A percentile compares a stretch with the other conserved stretches of the same genome.
These are phyloP conservation scores for Bacterosira constricta DNA, from an alignment of 108 stramenopile species.

Conservation along the genomic window DNA sequence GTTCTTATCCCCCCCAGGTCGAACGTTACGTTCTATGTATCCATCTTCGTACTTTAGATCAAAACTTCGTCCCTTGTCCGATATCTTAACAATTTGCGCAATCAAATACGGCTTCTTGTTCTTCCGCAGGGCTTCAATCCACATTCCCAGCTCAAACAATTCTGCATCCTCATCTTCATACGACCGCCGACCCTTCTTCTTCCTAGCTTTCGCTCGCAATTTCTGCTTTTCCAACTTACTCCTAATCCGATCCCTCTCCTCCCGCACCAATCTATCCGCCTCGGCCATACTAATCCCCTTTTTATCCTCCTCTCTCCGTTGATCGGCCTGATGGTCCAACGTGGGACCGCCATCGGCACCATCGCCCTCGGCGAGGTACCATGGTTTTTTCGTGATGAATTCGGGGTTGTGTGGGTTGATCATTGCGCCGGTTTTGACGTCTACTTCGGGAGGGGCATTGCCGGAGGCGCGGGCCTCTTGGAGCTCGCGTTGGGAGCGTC, in stretches of 20 bases:
- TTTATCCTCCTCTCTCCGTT: conserved; percentile 49
- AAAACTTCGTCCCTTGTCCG: conserved; percentile 63
- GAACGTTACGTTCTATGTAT: conserved; percentile 69
- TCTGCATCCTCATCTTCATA: conserved; percentile 19
- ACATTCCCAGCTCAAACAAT: conserved; percentile 72
- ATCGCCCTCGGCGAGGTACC: conserved; percentile 92
- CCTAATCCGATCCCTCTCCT: conserved; percentile 63
- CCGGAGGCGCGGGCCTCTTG: conserved; percentile 85
- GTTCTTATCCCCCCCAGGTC: conserved; percentile 42
- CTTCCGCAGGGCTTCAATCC: conserved; percentile 89
- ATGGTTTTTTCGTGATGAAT: conserved; percentile 98
- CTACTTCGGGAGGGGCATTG: conserved; percentile 80
- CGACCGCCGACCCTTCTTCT: not conserved
- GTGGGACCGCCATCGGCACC: conserved; percentile 72
- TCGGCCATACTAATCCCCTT: conserved; percentile 52
- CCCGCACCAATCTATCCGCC: conserved; percentile 61
- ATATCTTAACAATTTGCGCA: conserved; percentile 77
- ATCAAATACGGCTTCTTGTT: conserved; percentile 84
- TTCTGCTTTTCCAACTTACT: conserved; percentile 43
- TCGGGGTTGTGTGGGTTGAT: conserved; percentile 99
- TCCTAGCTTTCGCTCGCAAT: conserved; percentile 15
- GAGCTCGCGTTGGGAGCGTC: conserved; percentile 65
- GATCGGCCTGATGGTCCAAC: conserved; percentile 88
- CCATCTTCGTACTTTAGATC: conserved; percentile 87
- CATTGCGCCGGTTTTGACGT: conserved; percentile 91